Percentiles rank a stretch among this genome's conserved stretches.
phyloP scores from a whole-genome alignment of 2,329 filamentous ascomycete genomes.

The Xylariaceae sp. region DNA sequence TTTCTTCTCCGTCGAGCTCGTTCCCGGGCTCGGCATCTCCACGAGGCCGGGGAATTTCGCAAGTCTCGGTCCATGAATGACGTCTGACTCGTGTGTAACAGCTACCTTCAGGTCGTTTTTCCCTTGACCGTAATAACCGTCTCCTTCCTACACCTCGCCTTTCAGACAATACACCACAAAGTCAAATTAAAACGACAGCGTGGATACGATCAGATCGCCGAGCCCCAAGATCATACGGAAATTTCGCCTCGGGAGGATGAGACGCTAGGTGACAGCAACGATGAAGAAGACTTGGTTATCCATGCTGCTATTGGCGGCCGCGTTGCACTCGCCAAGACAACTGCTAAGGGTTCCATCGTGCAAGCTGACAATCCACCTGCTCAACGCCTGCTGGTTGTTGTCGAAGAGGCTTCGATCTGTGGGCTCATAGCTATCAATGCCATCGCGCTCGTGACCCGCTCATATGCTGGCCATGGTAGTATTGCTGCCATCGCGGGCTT shows the following conservation, averaged over 20 bases:
- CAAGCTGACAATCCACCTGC: slow-evolving; percentile 72
- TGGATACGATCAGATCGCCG: slow-evolving; percentile 55
- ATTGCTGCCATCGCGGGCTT: slow-evolving; percentile 63
- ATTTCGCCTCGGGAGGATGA: slow-evolving; percentile 47
- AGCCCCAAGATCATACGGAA: slow-evolving; percentile 47
- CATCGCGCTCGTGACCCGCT: slow-evolving; percentile 56
- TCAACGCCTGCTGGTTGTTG: slow-evolving; percentile 62
- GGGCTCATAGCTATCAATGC: slow-evolving; percentile 68
- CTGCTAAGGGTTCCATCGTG: slow-evolving; percentile 60
- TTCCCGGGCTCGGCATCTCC: not conserved
- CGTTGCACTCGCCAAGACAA: slow-evolving; percentile 55
- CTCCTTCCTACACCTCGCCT: slow-evolving; percentile 64
- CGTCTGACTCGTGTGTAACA: slow-evolving; percentile 35
- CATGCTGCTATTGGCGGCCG: slow-evolving; percentile 47
- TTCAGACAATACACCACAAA: slow-evolving; percentile 53
- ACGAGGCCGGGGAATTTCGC: not conserved
- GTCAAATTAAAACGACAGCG: slow-evolving; percentile 49
- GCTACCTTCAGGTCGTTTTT: slow-evolving; percentile 75
- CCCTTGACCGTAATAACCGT: slow-evolving; percentile 67
- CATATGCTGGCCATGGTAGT: slow-evolving; percentile 55
- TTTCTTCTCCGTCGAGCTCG: slow-evolving; percentile 19
- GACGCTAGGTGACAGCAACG: slow-evolving; percentile 53
- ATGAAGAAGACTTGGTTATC: slow-evolving; percentile 55
- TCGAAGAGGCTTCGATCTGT: slow-evolving; percentile 72
- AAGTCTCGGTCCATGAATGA: slow-evolving; percentile 1